Conservation (phyloP, 108 stramenopile genomes). For the Bacterosira constricta region DNA sequence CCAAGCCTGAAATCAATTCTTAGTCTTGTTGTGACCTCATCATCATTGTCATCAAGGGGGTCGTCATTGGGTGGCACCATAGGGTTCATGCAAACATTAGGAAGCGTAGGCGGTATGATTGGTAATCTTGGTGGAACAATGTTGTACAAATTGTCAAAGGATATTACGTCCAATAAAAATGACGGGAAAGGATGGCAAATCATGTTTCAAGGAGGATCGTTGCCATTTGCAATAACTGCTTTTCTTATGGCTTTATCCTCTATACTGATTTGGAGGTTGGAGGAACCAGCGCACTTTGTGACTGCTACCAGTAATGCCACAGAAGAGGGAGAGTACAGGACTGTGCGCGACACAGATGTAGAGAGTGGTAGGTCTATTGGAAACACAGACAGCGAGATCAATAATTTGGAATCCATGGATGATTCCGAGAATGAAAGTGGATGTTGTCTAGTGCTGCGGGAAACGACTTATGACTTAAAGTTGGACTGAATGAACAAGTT, state of each 20-base stretch:
- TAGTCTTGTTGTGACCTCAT: constrained; percentile 9
- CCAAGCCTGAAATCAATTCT: constrained; percentile 33
- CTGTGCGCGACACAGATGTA: not conserved
- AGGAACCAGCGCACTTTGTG: constrained; percentile 1
- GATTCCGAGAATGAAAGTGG: constrained; percentile 5
- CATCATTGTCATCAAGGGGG: constrained; percentile 5
- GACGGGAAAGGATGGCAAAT: not conserved
- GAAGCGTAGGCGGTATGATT: constrained; percentile 30
- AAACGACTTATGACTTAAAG: constrained; percentile 34
- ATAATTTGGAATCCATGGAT: constrained; percentile 7
- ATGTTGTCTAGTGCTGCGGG: constrained; percentile 29
- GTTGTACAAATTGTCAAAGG: constrained; percentile 34
- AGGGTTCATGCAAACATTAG: constrained; percentile 19
- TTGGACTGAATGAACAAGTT: too few relatives aligned
- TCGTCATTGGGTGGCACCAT: constrained; percentile 19
- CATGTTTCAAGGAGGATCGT: constrained; percentile 18
- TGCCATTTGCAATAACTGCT: constrained; percentile 21
- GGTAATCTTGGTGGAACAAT: constrained; percentile 31
- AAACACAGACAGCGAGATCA: too few relatives aligned
- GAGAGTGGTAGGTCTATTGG: not conserved
- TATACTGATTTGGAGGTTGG: constrained; percentile 26
- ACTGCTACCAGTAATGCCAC: not conserved
- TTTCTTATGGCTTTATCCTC: constrained; percentile 14
- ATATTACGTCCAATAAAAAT: not conserved
- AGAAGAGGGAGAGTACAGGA: constrained; percentile 1